Conservation (phyloP, 345 rosid genomes). For the Pugionium cornutum region DNA sequence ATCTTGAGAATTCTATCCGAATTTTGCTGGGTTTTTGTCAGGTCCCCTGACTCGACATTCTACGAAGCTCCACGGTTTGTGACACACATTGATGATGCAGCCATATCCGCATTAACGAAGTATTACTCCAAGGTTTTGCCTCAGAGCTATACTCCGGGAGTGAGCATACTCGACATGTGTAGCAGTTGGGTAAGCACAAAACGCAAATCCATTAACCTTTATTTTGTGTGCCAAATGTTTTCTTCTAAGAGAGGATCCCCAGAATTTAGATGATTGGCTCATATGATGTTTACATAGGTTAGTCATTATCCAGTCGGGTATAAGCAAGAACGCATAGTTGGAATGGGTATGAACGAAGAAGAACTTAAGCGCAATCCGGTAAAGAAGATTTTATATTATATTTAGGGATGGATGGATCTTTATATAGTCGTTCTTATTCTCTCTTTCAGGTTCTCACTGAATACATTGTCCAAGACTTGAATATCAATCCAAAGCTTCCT, state of each 20-base stretch:
- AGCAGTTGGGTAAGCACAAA: conserved; percentile 83
- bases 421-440: conserved; percentile 5
- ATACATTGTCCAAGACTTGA: conserved; percentile 80
- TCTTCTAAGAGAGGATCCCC: neutral
- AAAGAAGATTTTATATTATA: conserved; percentile 20
- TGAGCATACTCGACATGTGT: conserved; percentile 86
- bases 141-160: conserved; percentile 72
- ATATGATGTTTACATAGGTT: conserved; percentile 50
- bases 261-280: conserved; percentile 5
- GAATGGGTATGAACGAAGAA: conserved; percentile 85
- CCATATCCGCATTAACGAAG: conserved; percentile 82
- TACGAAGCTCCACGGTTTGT: conserved; percentile 86
- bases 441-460: conserved; percentile 65
- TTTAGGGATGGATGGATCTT: conserved; percentile 14
- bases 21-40: conserved; percentile 27
- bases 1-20: conserved; percentile 3
- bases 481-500: conserved; percentile 70
- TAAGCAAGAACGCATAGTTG: conserved; percentile 75
- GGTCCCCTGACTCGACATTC: conserved; percentile 74
- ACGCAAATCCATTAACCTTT: neutral
- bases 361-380: conserved; percentile 81
- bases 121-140: conserved; percentile 80
- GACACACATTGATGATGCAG: conserved; percentile 89
- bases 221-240: neutral
- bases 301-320: conserved; percentile 92